Base-by-base conservation (phyloP, 139 green algal species). In the Trebouxia sp. region DNA sequence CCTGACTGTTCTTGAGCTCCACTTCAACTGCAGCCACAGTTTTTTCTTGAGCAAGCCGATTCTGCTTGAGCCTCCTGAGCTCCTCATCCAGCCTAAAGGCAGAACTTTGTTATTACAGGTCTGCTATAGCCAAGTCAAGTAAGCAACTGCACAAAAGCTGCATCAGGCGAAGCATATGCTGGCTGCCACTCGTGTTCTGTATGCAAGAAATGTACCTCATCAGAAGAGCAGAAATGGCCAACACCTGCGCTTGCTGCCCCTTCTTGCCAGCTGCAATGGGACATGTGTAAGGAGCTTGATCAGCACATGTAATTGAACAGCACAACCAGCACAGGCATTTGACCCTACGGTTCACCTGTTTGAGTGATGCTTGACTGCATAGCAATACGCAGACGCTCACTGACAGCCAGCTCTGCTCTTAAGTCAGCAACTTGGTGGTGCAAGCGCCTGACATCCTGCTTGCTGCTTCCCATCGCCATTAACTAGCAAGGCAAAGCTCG, bases 301-400 rank as follows among this genome's bases (percentile, higher is more conserved):
- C 17, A n/a, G 17, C 37, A 17, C 50, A 28, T 58, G 20, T 58
- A 22, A 17, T 58, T 58, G 50, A 58, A 58, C 4, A 17, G 20
- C 50, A 58, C 50, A n/a, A n/a, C n/a, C n/a, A n/a, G n/a, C n/a
- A n/a, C n/a, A n/a, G n/a, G n/a, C n/a, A n/a, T n/a, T n/a, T n/a
- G n/a, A n/a, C n/a, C n/a, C n/a, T n/a, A n/a, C n/a, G n/a, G 20
- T 7, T 38, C 35, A 72, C 62, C 62, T 72, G 32, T 72, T 2
- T 72, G 62, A n/a, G 32, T 26, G 20, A 72, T 56, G 14, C 47
- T 65, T 17, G 42, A 79, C 11, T 62, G n/a, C 74, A 79, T 65
- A 28, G 74, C 74, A 32, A 79, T 66, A 11, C 74, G 74, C 47
- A 79, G 20, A 11, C 74, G 42, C 47, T 79, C 74, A 15, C 74